These are phyloP conservation scores for Gaertneriomyces semiglobifer DNA, from an alignment of 192 early-diverging fungal species.

Conservation along the genomic window DNA sequence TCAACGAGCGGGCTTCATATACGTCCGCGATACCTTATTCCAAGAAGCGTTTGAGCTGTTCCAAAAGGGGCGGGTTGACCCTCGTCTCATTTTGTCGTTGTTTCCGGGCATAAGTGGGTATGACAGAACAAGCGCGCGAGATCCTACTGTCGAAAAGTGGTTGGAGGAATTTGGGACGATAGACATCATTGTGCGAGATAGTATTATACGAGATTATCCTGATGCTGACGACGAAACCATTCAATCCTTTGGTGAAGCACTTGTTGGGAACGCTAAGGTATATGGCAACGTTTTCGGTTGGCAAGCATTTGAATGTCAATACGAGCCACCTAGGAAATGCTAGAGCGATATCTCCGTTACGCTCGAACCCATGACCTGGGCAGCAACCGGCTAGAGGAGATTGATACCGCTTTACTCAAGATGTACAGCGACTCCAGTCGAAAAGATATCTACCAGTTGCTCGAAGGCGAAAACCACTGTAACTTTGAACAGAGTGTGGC, in stretches of 20 bases:
- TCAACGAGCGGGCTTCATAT: constrained; percentile 62
- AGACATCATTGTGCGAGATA: background rate
- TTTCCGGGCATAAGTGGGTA: constrained; percentile 19
- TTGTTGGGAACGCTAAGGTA: constrained; percentile 58
- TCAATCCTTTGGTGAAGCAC: constrained; percentile 38
- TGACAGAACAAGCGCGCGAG: background rate
- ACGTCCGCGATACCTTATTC: constrained; percentile 62
- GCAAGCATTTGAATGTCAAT: background rate
- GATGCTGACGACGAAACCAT: constrained; percentile 40
- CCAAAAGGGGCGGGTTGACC: constrained; percentile 63
- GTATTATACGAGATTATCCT: constrained; percentile 43
- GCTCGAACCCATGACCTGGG: constrained; percentile 25
- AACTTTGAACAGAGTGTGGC: constrained; percentile 41
- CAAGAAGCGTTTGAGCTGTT: constrained; percentile 63
- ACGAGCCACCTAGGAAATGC: constrained; percentile 38
- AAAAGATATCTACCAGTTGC: constrained; percentile 27
- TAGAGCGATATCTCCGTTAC: constrained; percentile 51
- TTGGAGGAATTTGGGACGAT: background rate
- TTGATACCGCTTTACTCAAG: constrained; percentile 55
- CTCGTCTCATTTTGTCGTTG: constrained; percentile 43
- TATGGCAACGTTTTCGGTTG: background rate
- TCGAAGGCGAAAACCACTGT: constrained; percentile 47
- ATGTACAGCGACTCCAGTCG: constrained; percentile 35
- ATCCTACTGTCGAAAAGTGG: background rate
- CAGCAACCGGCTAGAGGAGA: constrained; percentile 27